A percentile compares a stretch with the other conserved stretches of the same genome.
Conservation (phyloP, 73 alveolate genomes). For the Paramecium primaurelia region DNA sequence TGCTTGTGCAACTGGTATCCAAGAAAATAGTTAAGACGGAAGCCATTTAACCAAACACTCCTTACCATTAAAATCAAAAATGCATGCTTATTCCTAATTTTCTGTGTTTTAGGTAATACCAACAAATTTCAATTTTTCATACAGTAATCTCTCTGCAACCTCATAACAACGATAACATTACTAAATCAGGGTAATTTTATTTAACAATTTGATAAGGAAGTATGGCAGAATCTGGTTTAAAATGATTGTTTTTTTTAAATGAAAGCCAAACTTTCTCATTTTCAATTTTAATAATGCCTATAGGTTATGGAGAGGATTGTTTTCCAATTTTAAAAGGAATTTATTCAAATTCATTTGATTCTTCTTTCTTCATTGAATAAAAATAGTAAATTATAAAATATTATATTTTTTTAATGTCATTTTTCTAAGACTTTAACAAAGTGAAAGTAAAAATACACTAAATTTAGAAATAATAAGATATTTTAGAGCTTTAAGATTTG, state of each 20-base stretch:
- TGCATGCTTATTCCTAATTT: not conserved
- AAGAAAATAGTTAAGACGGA: not conserved
- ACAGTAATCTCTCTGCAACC: not conserved
- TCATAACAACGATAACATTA: not conserved
- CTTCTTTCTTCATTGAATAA: not conserved
- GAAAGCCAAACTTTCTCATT: not conserved
- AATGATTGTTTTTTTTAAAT: not conserved
- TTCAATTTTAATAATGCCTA: not conserved
- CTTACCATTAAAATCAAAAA: not conserved
- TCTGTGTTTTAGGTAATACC: not conserved
- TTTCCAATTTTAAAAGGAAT: not conserved
- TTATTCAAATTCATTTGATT: not conserved
- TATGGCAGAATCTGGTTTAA: not conserved
- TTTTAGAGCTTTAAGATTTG: not conserved
- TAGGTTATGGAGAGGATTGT: not conserved
- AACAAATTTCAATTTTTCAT: not conserved
- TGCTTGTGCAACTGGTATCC: not conserved
- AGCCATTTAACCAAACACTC: not conserved
- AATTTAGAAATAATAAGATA: not conserved
- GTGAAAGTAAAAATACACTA: not conserved
- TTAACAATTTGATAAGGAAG: not conserved
- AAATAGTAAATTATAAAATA: not conserved
- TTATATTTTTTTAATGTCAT: not conserved
- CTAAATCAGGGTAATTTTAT: not conserved
- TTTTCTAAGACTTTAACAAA: not conserved